These are phyloP conservation scores for Coniochaeta sp. DNA, from an alignment of 2,329 filamentous ascomycete genomes.

Conservation along the genomic window DNA sequence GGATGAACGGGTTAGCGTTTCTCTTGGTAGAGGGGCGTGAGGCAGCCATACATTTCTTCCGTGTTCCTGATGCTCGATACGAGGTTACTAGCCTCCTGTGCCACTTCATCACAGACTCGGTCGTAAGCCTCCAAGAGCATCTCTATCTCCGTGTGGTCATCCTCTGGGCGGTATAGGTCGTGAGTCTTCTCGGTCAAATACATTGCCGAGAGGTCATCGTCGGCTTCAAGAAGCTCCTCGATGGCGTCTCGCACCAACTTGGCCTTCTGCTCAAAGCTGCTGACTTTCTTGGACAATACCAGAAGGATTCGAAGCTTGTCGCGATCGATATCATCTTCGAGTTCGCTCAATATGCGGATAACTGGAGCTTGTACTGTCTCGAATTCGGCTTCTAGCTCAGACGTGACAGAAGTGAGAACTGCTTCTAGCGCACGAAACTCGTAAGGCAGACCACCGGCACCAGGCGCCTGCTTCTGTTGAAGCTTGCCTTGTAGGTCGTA, in stretches of 20 bases:
- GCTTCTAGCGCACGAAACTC: slow-evolving; percentile 95
- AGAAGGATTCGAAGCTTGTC: slow-evolving; percentile 87
- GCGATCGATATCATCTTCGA: slow-evolving; percentile 94
- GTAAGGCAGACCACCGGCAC: slow-evolving; percentile 70
- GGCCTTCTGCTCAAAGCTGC: slow-evolving; percentile 95
- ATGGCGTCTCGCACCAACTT: slow-evolving; percentile 90
- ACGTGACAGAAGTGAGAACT: slow-evolving; percentile 87
- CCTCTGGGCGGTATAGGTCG: slow-evolving; percentile 17
- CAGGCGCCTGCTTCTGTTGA: slow-evolving; percentile 62
- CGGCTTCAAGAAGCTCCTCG: slow-evolving; percentile 89
- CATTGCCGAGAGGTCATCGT: slow-evolving; percentile 92
- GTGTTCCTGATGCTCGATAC: slow-evolving; percentile 95
- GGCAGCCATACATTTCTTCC: slow-evolving; percentile 76
- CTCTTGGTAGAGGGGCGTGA: not conserved
- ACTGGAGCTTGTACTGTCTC: slow-evolving; percentile 90
- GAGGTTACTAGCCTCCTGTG: slow-evolving; percentile 87
- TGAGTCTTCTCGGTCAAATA: slow-evolving; percentile 81
- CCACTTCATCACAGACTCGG: slow-evolving; percentile 96
- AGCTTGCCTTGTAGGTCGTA: slow-evolving; percentile 93
- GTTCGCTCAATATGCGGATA: slow-evolving; percentile 75
- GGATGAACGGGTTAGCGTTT: slow-evolving; percentile 7
- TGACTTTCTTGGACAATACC: slow-evolving; percentile 90
- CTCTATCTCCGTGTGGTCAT: slow-evolving; percentile 66
- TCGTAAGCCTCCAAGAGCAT: slow-evolving; percentile 96
- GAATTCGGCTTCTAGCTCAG: slow-evolving; percentile 87